Percentiles rank a stretch among this genome's conserved stretches.
phyloP scores from a whole-genome alignment of 1,284 basidiomycete genomes.

The Rhodofomes roseus region DNA sequence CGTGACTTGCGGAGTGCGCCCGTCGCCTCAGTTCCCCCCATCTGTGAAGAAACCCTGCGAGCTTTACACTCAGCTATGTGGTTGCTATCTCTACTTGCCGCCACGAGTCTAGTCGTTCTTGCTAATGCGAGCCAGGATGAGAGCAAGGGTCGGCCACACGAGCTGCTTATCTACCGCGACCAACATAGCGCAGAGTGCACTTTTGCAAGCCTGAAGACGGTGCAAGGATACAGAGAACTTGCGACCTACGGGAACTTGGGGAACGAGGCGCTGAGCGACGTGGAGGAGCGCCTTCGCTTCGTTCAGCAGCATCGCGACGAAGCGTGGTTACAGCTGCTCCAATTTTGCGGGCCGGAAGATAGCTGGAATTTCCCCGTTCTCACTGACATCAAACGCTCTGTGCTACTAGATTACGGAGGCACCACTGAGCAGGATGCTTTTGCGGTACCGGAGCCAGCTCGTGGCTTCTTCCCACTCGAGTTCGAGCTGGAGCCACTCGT shows the following conservation, averaged over 20 bases:
- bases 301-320: conserved; percentile 12
- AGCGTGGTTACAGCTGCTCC: conserved; percentile 17
- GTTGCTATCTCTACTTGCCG: not conserved
- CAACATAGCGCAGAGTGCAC: conserved; percentile 12
- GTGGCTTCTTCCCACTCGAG: conserved; percentile 29
- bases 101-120: not conserved
- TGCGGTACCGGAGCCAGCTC: not conserved
- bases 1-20: no score
- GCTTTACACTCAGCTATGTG: not conserved
- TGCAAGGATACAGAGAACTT: conserved; percentile 17
- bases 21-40: no score
- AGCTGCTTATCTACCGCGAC: conserved; percentile 21
- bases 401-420: no score
- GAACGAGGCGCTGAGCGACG: not conserved
- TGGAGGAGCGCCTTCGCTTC: conserved; percentile 19
- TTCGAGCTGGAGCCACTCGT: conserved; percentile 58
- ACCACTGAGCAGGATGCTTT: not conserved
- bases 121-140: not conserved
- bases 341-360: conserved; percentile 14
- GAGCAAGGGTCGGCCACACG: conserved; percentile 10
- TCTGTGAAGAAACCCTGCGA: no score
- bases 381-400: not conserved
- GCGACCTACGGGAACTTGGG: conserved; percentile 9
- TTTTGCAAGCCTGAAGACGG: conserved; percentile 13
- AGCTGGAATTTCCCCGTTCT: conserved; percentile 14